Base-by-base conservation (phyloP, 495 filamentous ascomycete species). In the Neurospora sp. region DNA sequence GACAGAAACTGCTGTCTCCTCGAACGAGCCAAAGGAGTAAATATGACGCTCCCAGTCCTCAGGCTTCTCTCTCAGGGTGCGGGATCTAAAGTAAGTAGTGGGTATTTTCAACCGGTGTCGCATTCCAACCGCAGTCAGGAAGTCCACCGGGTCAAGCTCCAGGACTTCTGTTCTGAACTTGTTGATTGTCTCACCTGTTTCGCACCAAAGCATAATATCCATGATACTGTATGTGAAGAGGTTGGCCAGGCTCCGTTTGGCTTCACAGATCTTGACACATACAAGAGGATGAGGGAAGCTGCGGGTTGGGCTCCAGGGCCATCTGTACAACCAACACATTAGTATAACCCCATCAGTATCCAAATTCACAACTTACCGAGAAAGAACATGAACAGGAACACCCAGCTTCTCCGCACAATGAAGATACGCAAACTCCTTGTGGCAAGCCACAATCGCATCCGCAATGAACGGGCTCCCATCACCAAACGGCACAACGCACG, bases 401-500 rank as follows among this genome's bases (percentile, higher is more conserved):
- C 88, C 88, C 13, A 89, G 73, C 19, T 83, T 81, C 77, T 89
- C 88, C 0, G 88, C 88, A 72, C 87, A 89, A 76, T 89, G 88
- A 4, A 89, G 80, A 83, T 91, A 89, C 1, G 89, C 90, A 79
- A 92, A 90, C 73, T 86, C 89, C 2, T 89, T 89, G 2, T 90
- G 89, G 78, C 91, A 91, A 1, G 90, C 89, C 74, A 92, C 90
- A 69, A 92, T 91, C 13, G 85, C 88, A 73, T 92, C 88, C 1
- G 90, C 90, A 6, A 91, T 84, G 78, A 92, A 91, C 0, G 89
- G 88, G 75, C 86, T 77, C 8, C 74, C 76, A 66, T 66, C 54
- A 34, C 54, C 9, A 2, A 86, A 87, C 75, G 86, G 79, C 72
- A 88, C 86, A 42, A 88, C 87, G 75, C 90, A 92, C 1, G 89